phyloP scores from a whole-genome alignment of 148 eudicot species.

The Cornus florida region DNA sequence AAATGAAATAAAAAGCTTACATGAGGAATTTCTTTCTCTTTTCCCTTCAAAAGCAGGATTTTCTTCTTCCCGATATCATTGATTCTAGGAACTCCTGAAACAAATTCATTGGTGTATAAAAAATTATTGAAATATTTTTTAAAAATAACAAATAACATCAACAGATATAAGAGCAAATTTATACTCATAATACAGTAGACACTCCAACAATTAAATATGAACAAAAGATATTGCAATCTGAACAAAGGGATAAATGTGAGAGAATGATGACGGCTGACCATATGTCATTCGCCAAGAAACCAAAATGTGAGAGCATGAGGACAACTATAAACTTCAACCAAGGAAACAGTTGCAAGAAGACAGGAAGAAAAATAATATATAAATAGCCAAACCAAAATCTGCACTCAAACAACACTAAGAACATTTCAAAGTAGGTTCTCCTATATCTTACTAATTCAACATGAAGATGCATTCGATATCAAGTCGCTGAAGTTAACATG shows the following conservation, averaged over 20 bases:
- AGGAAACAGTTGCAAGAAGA: neutral
- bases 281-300: neutral
- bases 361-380: neutral
- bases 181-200: neutral
- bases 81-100: constrained; percentile 43
- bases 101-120: neutral
- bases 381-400: neutral
- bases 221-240: neutral
- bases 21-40: constrained; percentile 64
- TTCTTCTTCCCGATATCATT: constrained; percentile 68
- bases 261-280: neutral
- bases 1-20: constrained; percentile 25
- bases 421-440: neutral
- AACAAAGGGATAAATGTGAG: neutral
- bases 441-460: neutral
- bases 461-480: neutral
- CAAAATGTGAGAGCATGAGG: neutral
- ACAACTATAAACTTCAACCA: neutral
- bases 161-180: neutral
- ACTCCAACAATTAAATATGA: neutral
- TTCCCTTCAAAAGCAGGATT: constrained; percentile 89
- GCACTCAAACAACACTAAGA: neutral
- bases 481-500: neutral
- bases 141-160: neutral
- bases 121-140: neutral